Percentiles rank a stretch among this genome's conserved stretches.
These are phyloP conservation scores for Nyssa sinensis DNA, from an alignment of 148 eudicot genomes.

Conservation along the genomic window DNA sequence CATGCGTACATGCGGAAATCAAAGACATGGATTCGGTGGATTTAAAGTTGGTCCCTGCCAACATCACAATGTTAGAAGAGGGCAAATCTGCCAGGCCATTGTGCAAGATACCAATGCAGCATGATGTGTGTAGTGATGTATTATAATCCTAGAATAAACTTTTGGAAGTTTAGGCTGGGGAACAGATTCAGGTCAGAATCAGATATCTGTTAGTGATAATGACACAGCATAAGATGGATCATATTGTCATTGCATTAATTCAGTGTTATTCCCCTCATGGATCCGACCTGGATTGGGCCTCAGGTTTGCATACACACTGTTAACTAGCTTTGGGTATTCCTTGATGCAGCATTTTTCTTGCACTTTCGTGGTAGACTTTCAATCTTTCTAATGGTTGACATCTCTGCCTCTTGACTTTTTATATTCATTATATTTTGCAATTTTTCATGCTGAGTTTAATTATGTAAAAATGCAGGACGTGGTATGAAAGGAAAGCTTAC, in stretches of 20 bases:
- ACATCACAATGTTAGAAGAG: neutral
- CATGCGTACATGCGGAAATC: too few species aligned
- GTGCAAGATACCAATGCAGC: neutral
- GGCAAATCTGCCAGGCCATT: neutral
- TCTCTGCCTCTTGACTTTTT: neutral
- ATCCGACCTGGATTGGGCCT: neutral
- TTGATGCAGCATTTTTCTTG: neutral
- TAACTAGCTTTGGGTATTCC: neutral
- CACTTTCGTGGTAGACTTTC: neutral
- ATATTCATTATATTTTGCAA: neutral
- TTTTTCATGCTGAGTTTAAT: constrained; percentile 11
- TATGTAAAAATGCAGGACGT: constrained; percentile 44
- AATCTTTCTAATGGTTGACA: constrained; percentile 1
- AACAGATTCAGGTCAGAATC: neutral
- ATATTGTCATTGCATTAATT: neutral
- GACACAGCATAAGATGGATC: neutral
- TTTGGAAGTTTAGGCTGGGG: neutral
- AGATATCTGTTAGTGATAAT: neutral
- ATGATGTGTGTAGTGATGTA: neutral
- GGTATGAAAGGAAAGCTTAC: constrained; percentile 73
- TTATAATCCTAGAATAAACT: neutral
- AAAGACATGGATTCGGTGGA: neutral
- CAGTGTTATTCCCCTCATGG: neutral
- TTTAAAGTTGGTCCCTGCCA: neutral
- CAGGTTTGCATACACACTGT: neutral